phyloP scores from a whole-genome alignment of 139 green algal species.

The Chlorella sorokiniana region DNA sequence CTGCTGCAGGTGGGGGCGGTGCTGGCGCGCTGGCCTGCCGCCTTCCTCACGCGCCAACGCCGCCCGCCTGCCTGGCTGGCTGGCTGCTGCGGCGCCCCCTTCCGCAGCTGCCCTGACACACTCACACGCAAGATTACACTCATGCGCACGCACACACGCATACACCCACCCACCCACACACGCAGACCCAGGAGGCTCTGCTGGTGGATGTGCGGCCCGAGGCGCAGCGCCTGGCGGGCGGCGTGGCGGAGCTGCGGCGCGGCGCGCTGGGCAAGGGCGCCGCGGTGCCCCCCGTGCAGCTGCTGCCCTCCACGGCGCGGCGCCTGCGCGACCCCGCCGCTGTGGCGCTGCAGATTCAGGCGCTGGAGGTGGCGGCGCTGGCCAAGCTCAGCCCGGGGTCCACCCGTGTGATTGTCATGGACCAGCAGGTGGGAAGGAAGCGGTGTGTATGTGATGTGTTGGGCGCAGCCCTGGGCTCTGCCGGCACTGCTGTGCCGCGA shows the following conservation, averaged over 20 bases:
- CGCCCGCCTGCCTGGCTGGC: background rate
- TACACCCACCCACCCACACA: background rate
- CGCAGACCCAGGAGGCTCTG: slow-evolving; percentile 50
- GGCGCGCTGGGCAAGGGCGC: slow-evolving; percentile 57
- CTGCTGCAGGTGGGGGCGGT: slow-evolving; percentile 36
- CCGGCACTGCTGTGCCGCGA: no score
- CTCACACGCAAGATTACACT: no score
- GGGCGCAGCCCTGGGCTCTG: no score
- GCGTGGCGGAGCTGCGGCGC: slow-evolving; percentile 57
- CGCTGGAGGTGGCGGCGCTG: slow-evolving; percentile 42
- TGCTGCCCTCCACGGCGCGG: slow-evolving; percentile 36
- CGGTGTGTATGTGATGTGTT: background rate
- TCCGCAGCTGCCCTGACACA: no score
- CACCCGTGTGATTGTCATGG: slow-evolving; percentile 42
- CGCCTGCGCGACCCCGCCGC: slow-evolving; percentile 34
- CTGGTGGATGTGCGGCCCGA: slow-evolving; percentile 66
- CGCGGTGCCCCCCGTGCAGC: slow-evolving; percentile 26
- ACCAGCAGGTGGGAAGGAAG: slow-evolving; percentile 11
- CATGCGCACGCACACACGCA: no score
- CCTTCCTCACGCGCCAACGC: no score
- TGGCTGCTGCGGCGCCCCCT: background rate
- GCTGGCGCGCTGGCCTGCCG: background rate
- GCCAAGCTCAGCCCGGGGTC: slow-evolving; percentile 9
- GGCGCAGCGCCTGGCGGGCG: slow-evolving; percentile 39
- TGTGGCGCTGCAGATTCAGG: slow-evolving; percentile 48